Percentiles rank a stretch among this genome's conserved stretches.
Evolutionary conservation across 2,329 filamentous ascomycete genomes (phyloP).

Genomic region (Pseudocercospora fijiensis): DNA sequence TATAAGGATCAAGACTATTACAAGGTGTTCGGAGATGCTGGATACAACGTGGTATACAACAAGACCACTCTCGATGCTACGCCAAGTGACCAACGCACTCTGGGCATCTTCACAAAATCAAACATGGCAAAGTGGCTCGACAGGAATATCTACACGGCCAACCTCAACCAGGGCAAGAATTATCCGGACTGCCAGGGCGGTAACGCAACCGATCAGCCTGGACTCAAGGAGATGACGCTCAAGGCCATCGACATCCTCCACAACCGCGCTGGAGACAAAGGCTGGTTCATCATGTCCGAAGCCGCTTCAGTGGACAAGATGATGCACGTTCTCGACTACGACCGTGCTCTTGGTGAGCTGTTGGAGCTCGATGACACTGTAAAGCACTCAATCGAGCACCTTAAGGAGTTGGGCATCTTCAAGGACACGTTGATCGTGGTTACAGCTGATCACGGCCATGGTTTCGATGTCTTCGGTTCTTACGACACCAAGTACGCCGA

Average conservation of each 20-base stretch:
- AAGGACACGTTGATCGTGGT: constrained; percentile 77
- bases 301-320: constrained; percentile 85
- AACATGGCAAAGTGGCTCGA: constrained; percentile 82
- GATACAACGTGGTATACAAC: constrained; percentile 71
- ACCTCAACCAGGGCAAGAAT: constrained; percentile 65
- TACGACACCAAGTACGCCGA: constrained; percentile 77
- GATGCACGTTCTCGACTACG: constrained; percentile 84
- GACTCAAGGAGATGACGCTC: constrained; percentile 84
- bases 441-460: constrained; percentile 85
- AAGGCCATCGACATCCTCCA: constrained; percentile 55
- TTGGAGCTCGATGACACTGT: constrained; percentile 84
- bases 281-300: constrained; percentile 86
- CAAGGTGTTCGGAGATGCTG: constrained; percentile 66
- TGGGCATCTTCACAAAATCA: constrained; percentile 73
- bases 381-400: constrained; percentile 69
- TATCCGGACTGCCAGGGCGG: constrained; percentile 64
- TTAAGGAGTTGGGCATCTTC: constrained; percentile 63
- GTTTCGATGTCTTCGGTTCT: constrained; percentile 80
- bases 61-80: constrained; percentile 66
- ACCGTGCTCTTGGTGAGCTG: constrained; percentile 79
- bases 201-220: constrained; percentile 71
- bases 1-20: constrained; percentile 73
- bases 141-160: constrained; percentile 74
- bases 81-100: constrained; percentile 60
- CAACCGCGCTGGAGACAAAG: constrained; percentile 57